Evolutionary conservation across 768 basidiomycete genomes (phyloP).

Genomic region (Artomyces pyxidatus): DNA sequence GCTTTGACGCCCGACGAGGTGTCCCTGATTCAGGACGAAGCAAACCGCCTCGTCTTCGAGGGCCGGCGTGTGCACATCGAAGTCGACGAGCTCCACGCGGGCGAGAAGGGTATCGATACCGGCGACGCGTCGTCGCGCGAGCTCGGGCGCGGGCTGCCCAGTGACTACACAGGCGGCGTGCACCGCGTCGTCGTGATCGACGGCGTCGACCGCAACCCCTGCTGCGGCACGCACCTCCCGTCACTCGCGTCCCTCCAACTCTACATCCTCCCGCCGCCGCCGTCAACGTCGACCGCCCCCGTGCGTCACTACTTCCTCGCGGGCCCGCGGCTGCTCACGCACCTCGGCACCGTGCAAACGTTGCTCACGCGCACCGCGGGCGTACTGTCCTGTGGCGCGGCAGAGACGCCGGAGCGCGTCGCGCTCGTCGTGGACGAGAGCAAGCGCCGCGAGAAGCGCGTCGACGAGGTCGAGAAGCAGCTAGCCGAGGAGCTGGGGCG

Average conservation of each 20-base stretch:
- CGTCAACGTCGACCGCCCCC: slow-evolving; percentile 52
- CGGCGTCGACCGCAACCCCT: slow-evolving; percentile 75
- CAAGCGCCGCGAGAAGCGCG: slow-evolving; percentile 57
- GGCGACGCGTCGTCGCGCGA: slow-evolving; percentile 39
- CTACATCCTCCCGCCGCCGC: slow-evolving; percentile 57
- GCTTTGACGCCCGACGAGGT: slow-evolving; percentile 61
- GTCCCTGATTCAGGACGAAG: slow-evolving; percentile 46
- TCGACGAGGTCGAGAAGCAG: slow-evolving; percentile 61
- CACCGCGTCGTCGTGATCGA: slow-evolving; percentile 80
- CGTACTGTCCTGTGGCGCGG: slow-evolving; percentile 58
- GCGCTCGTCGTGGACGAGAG: slow-evolving; percentile 59
- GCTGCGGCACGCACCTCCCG: slow-evolving; percentile 81
- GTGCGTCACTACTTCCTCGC: slow-evolving; percentile 74
- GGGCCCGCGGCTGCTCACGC: slow-evolving; percentile 66
- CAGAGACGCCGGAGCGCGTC: slow-evolving; percentile 62
- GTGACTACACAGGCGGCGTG: slow-evolving; percentile 69
- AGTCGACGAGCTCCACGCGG: slow-evolving; percentile 54
- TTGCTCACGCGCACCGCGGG: slow-evolving; percentile 48
- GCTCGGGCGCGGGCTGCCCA: slow-evolving; percentile 53
- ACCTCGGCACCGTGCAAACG: slow-evolving; percentile 51
- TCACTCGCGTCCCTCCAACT: slow-evolving; percentile 66
- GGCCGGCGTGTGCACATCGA: slow-evolving; percentile 64
- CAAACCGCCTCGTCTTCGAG: slow-evolving; percentile 62
- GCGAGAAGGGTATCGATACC: slow-evolving; percentile 20
- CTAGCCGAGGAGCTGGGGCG: slow-evolving; percentile 43